phyloP scores from a whole-genome alignment of 1,284 basidiomycete genomes.

The Psilocybe mexicana region DNA sequence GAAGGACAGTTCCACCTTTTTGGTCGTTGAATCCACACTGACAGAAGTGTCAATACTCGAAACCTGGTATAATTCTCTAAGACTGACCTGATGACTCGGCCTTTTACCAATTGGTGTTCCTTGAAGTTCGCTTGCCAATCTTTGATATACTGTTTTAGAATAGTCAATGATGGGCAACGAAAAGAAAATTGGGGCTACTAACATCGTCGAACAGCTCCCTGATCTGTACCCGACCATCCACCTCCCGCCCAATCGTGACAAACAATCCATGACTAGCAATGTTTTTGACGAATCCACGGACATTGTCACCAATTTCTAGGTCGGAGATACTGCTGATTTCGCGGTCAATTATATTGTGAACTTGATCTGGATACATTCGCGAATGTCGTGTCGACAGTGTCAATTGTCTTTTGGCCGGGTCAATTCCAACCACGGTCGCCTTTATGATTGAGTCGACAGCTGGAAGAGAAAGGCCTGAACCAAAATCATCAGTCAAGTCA shows the following conservation, averaged over 20 bases:
- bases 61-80: slow-evolving; percentile 15
- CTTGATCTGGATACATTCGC: slow-evolving; percentile 54
- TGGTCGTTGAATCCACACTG: slow-evolving; percentile 68
- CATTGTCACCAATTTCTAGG: slow-evolving; percentile 69
- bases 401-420: slow-evolving; percentile 66
- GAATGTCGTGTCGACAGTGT: slow-evolving; percentile 81
- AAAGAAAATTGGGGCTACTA: slow-evolving; percentile 26
- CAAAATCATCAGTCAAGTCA: slow-evolving; percentile 82
- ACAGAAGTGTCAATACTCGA: not conserved
- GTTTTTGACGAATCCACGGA: slow-evolving; percentile 90
- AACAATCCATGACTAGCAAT: slow-evolving; percentile 90
- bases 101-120: slow-evolving; percentile 83
- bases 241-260: slow-evolving; percentile 78
- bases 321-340: slow-evolving; percentile 69
- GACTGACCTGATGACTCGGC: slow-evolving; percentile 75
- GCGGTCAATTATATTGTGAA: slow-evolving; percentile 60
- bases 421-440: slow-evolving; percentile 70
- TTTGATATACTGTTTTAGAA: slow-evolving; percentile 73
- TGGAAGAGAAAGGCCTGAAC: slow-evolving; percentile 59
- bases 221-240: slow-evolving; percentile 93
- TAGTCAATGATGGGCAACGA: not conserved
- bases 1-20: slow-evolving; percentile 88
- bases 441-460: slow-evolving; percentile 67
- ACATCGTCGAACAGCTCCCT: slow-evolving; percentile 91
- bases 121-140: slow-evolving; percentile 91